Evolutionary conservation across 164 flowering plant species (phyloP), one percentile per base, ranked within the genome.

Genomic region (Magnolia officinalis): DNA sequence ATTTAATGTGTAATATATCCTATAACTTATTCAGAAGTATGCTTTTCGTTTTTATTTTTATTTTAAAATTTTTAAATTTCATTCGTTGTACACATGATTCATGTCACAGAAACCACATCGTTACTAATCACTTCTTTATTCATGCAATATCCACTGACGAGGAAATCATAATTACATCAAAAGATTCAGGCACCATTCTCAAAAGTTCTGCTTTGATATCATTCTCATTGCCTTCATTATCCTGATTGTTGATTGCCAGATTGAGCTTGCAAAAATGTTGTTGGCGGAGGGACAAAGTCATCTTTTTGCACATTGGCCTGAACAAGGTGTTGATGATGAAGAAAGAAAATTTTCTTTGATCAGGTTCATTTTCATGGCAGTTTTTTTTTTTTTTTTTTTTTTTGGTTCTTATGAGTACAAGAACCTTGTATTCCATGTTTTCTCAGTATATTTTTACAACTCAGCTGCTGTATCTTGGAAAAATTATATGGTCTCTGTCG

Each of bases 281-380:
- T 13, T 93, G 81, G 90, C 87, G 75, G 85, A 83, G 85, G 90
- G 89, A 50, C 98, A 96, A 82, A 80, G 84, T 74, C 97, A 96
- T 79, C 82, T 96, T 83, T 96, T 96, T 74, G 79, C 85, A 78
- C 84, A 87, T 74, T 96, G 98, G 98, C 81, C 95, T 0, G 91
- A 87, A 74, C 94, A 91, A 4, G 95, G 96, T 3, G 86, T 83
- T 50, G 93, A 92, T 21, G 95, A 91, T 75, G 89, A 89, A 31
- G 85, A 85, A 96, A 96, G 82, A 80, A 49, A 21, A 79, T 81
- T 26, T 91, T 93, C 72, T 89, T 96, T 72, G 89, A 91, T 74
- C 99, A 93, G 96, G 99, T 90, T 64, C 59, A 8, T 1, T 71
- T 70, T 49, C 68, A 21, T 21, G 26, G 14, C 51, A 23, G 11